phyloP scores from a whole-genome alignment of 768 basidiomycete species.

The Collybia sordida region DNA sequence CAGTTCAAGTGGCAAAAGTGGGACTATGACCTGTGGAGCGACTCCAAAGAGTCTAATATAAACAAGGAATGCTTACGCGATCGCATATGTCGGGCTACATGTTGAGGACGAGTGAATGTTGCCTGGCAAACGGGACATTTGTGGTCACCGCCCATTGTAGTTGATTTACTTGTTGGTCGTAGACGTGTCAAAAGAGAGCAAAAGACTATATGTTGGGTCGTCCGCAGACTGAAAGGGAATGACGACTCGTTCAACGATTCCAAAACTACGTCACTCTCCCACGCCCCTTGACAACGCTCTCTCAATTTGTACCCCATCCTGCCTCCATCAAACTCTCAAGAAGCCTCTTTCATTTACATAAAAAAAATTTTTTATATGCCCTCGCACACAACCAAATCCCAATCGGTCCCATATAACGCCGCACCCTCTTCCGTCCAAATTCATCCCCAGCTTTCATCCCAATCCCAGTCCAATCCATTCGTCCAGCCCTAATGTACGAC shows the following conservation, averaged over 20 bases:
- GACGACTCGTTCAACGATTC: not conserved
- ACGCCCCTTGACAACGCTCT: conserved; percentile 3
- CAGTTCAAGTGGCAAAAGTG: conserved; percentile 12
- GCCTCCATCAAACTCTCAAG: no score
- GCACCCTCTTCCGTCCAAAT: no score
- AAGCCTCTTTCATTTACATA: no score
- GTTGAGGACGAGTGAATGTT: conserved; percentile 85
- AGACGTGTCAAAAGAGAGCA: conserved; percentile 9
- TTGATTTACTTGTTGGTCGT: conserved; percentile 8
- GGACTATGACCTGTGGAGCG: conserved; percentile 20
- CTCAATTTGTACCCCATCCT: not conserved
- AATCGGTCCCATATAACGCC: no score
- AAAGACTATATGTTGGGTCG: conserved; percentile 2
- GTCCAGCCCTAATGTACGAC: no score
- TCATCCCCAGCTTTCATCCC: no score
- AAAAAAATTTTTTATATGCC: no score
- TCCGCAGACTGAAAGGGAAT: not conserved
- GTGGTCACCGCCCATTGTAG: conserved; percentile 77
- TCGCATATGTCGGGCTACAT: conserved; percentile 89
- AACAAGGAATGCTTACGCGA: conserved; percentile 61
- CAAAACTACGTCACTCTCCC: not conserved
- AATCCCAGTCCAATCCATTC: no score
- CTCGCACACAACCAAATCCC: no score
- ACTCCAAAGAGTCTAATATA: conserved; percentile 14
- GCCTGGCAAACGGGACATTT: conserved; percentile 87